Conservation (phyloP, 768 basidiomycete genomes). For the Lentinula aciculospora region DNA sequence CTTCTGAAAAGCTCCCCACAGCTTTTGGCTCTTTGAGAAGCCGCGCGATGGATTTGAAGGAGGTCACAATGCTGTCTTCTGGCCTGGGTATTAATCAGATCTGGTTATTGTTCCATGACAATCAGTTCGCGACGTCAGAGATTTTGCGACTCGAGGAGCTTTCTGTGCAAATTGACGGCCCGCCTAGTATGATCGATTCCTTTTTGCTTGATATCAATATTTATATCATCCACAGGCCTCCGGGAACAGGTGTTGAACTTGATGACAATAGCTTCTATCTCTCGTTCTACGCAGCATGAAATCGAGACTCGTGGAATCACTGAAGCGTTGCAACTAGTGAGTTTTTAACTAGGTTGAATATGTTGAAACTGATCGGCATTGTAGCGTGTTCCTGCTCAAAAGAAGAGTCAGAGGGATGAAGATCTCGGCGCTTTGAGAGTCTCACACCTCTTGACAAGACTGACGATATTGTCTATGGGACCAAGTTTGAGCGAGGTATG, state of each 20-base stretch:
- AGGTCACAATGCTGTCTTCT: slow-evolving; percentile 51
- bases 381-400: background rate
- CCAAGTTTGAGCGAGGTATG: background rate
- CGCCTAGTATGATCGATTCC: slow-evolving; percentile 9
- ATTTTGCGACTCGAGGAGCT: slow-evolving; percentile 18
- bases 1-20: slow-evolving; percentile 26
- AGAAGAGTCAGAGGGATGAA: background rate
- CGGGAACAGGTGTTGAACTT: slow-evolving; percentile 36
- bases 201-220: background rate
- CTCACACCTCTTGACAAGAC: background rate
- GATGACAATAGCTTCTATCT: slow-evolving; percentile 30
- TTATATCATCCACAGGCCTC: slow-evolving; percentile 21
- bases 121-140: slow-evolving; percentile 11
- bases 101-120: slow-evolving; percentile 50
- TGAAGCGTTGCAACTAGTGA: slow-evolving; percentile 19
- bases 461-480: background rate
- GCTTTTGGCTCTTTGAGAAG: slow-evolving; percentile 25
- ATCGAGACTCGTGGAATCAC: slow-evolving; percentile 5
- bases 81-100: slow-evolving; percentile 70
- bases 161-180: slow-evolving; percentile 13
- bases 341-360: background rate
- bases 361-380: background rate
- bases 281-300: slow-evolving; percentile 5
- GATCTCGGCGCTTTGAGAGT: background rate
- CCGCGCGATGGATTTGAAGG: slow-evolving; percentile 34